Percentiles rank a stretch among this genome's conserved stretches.
phyloP scores from a whole-genome alignment of 1,139 yeast genomes.

The Pneumocystis oryctolagi region DNA sequence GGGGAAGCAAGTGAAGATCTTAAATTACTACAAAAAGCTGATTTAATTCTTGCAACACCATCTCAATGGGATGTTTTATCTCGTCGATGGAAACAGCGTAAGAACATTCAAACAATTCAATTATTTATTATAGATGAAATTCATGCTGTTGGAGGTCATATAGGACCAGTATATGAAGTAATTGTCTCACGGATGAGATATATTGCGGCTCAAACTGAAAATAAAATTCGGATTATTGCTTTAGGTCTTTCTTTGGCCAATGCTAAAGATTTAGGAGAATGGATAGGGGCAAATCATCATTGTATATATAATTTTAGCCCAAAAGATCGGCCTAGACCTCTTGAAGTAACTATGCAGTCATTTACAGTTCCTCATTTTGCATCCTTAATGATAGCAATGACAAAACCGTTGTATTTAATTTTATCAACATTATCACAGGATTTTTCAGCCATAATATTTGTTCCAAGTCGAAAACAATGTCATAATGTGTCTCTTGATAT shows the following conservation, averaged over 20 bases:
- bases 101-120: conserved; percentile 52
- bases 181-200: conserved; percentile 57
- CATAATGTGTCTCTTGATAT: conserved; percentile 38
- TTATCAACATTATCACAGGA: conserved; percentile 22
- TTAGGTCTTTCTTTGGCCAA: conserved; percentile 57
- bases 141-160: conserved; percentile 47
- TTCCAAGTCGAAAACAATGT: conserved; percentile 41
- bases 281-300: conserved; percentile 58
- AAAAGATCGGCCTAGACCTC: conserved; percentile 38
- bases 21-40: conserved; percentile 39
- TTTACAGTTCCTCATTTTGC: conserved; percentile 35
- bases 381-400: conserved; percentile 37
- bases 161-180: conserved; percentile 54
- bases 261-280: conserved; percentile 65
- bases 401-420: conserved; percentile 33
- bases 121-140: conserved; percentile 60
- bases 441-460: conserved; percentile 37
- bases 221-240: conserved; percentile 44
- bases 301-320: conserved; percentile 60
- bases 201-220: conserved; percentile 48
- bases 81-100: conserved; percentile 69
- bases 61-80: conserved; percentile 56
- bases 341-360: conserved; percentile 47
- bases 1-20: conserved; percentile 49
- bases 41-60: conserved; percentile 67